Evolutionary conservation across 2,329 filamentous ascomycete species (phyloP).

Genomic region (Fusarium neocosmosporiellum): DNA sequence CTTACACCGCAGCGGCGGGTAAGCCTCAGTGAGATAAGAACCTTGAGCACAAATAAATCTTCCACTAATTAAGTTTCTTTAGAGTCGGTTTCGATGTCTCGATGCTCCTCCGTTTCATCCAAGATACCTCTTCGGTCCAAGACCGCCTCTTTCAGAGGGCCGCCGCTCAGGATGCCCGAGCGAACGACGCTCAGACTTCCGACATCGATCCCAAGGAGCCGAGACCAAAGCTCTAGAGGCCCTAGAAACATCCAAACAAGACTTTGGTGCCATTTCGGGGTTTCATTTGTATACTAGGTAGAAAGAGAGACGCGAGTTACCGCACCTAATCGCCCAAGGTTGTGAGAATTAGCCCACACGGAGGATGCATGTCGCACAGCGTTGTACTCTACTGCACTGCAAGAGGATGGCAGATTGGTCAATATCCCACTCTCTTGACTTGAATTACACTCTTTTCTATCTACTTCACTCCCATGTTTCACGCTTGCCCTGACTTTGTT

Average conservation of each 20-base stretch:
- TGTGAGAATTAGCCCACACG: background rate
- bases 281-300: background rate
- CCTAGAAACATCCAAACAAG: fast-evolving
- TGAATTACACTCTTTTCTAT: background rate
- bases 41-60: background rate
- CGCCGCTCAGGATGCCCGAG: background rate
- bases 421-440: background rate
- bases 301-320: background rate
- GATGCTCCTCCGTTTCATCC: constrained; percentile 11
- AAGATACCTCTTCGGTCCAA: constrained; percentile 19
- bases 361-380: background rate
- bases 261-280: fast-evolving
- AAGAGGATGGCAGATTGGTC: background rate
- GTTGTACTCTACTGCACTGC: background rate
- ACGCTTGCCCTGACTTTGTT: background rate
- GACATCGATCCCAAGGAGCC: background rate
- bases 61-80: background rate
- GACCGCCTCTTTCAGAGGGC: constrained; percentile 18
- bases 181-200: background rate
- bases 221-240: background rate
- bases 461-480: background rate
- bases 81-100: background rate
- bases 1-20: background rate
- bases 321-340: background rate
- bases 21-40: background rate